Evolutionary conservation across 371 early-diverging fungal genomes (phyloP).

Genomic region (Syncephalastrum racemosum): DNA sequence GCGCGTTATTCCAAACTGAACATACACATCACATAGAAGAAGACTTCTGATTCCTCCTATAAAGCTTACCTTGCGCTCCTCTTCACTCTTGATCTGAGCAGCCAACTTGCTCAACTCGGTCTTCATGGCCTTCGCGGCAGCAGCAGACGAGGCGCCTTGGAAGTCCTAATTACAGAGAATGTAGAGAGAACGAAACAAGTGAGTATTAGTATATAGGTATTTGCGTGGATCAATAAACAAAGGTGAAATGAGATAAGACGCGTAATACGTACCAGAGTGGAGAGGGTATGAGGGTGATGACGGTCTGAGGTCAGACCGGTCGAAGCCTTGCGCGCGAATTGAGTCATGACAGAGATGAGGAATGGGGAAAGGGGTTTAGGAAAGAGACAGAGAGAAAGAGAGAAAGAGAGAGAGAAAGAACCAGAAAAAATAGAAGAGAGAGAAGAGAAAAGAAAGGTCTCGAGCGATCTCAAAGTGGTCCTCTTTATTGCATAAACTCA

Average conservation of each 20-base stretch:
- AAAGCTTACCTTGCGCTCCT: slow-evolving; percentile 54
- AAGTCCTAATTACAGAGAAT: slow-evolving; percentile 44
- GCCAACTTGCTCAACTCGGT: slow-evolving; percentile 57
- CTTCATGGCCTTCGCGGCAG: slow-evolving; percentile 69
- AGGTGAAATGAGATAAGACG: background rate
- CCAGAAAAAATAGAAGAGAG: slow-evolving; percentile 1
- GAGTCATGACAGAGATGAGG: slow-evolving; percentile 19
- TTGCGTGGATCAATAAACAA: slow-evolving; percentile 2
- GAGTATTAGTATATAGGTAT: background rate
- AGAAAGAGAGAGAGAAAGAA: slow-evolving; percentile 6
- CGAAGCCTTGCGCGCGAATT: slow-evolving; percentile 39
- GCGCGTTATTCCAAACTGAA: background rate
- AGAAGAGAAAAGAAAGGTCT: slow-evolving; percentile 1
- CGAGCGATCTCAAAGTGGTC: too few relatives aligned
- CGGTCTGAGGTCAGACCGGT: slow-evolving; percentile 31
- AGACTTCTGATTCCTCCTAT: background rate
- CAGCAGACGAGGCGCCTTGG: slow-evolving; percentile 66
- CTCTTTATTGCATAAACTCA: too few relatives aligned
- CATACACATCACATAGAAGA: background rate
- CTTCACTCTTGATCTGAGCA: slow-evolving; percentile 50
- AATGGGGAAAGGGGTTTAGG: background rate
- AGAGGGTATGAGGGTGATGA: slow-evolving; percentile 61
- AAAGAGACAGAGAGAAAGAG: slow-evolving; percentile 5
- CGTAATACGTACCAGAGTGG: slow-evolving; percentile 50
- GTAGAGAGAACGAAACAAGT: background rate